phyloP scores from a whole-genome alignment of 129 eudicot genomes.

The Centaurea solstitialis region DNA sequence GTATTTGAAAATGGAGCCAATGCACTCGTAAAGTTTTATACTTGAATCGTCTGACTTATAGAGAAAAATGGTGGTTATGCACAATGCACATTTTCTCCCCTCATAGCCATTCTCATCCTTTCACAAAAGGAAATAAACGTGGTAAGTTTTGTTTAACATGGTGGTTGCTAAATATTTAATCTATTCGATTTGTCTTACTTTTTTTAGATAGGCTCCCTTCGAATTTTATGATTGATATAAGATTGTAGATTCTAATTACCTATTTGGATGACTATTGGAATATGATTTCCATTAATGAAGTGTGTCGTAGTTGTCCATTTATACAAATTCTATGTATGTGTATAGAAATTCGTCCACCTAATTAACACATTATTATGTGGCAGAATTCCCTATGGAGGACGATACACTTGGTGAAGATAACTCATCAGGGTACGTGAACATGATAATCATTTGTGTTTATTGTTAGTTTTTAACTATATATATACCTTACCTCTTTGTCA shows the following conservation, averaged over 20 bases:
- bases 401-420: constrained; percentile 70
- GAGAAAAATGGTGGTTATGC: background rate
- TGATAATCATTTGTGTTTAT: background rate
- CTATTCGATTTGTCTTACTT: background rate
- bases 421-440: constrained; percentile 63
- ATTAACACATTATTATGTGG: constrained; percentile 1
- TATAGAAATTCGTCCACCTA: background rate
- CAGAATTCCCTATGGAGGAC: constrained; percentile 59
- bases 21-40: background rate
- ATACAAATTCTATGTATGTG: background rate
- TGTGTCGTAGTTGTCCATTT: background rate
- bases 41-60: background rate
- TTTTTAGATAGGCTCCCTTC: background rate
- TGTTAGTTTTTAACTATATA: background rate
- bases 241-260: background rate
- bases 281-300: constrained; percentile 1
- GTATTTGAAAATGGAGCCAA: background rate
- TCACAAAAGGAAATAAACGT: background rate
- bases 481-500: no score
- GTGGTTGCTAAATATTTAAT: background rate
- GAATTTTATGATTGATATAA: background rate
- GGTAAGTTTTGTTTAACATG: background rate
- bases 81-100: background rate
- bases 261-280: background rate
- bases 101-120: background rate